These are phyloP conservation scores for Talaromyces marneffei DNA, from an alignment of 2,329 filamentous ascomycete genomes.

Conservation along the genomic window DNA sequence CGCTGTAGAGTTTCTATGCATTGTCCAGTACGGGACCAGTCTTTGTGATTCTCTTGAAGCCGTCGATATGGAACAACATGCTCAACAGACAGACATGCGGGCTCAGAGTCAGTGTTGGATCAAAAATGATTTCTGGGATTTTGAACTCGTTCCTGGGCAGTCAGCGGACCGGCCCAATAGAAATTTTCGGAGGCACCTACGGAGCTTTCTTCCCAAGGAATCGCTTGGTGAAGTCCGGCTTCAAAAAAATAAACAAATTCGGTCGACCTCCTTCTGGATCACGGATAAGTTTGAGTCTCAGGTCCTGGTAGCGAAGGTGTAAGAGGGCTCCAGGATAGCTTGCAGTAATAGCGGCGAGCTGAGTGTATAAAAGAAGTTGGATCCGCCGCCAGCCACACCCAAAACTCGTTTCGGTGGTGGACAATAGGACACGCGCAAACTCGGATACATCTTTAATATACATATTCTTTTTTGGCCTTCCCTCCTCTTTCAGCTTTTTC, in stretches of 20 bases:
- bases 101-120: constrained; percentile 30
- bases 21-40: too few species aligned
- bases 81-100: constrained; percentile 26
- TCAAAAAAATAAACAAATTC: too few species aligned
- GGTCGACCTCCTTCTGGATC: too few species aligned
- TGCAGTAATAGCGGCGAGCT: constrained; percentile 19
- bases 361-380: constrained; percentile 19
- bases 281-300: too few species aligned
- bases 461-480: constrained; percentile 26
- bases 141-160: not conserved
- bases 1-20: too few species aligned
- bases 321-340: constrained; percentile 15
- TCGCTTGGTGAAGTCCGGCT: constrained; percentile 16
- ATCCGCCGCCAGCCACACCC: constrained; percentile 24
- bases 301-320: too few species aligned
- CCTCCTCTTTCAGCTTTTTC: constrained; percentile 21
- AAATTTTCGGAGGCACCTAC: not conserved
- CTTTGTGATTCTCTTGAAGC: too few species aligned
- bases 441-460: constrained; percentile 29
- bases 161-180: not conserved
- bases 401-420: constrained; percentile 29
- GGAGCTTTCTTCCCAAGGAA: constrained; percentile 16
- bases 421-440: constrained; percentile 25
- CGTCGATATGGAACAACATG: constrained; percentile 14
- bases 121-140: too few species aligned